Base-by-base conservation (phyloP, 2,329 filamentous ascomycete genomes). In the Pestalotiopsis sp. region DNA sequence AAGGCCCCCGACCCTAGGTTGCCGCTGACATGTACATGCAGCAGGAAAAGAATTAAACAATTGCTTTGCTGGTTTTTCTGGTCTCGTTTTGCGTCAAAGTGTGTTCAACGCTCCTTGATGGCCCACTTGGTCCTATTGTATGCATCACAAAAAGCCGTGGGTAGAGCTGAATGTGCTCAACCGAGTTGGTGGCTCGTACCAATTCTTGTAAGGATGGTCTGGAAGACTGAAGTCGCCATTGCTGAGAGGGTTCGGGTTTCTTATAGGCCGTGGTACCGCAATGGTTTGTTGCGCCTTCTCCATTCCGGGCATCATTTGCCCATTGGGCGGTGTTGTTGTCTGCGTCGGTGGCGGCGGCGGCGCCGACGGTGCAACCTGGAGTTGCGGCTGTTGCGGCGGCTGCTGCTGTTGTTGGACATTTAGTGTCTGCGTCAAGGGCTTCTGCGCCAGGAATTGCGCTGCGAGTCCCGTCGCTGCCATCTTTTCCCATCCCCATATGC, bases 181-280 rank as follows among this genome's bases (percentile, higher is more conserved):
- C 60, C 79, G 85, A 72, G 87, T 92, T 1, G 93, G 92, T 45
- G 92, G 91, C 71, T 94, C 90, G 74, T 95, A 97, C 80, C 91
- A 91, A 64, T 90, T 90, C 76, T 93, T 91, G 76, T 96, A 97
- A 1, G 94, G 93, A 79, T 95, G 93, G 71, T 93, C 91, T 3
- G 92, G 91, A 73, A 91, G 84, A 27, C 86, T 91, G 77, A 96
- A 96, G 76, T 96, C 92, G 1, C 92, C 93, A 27, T 88, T 89
- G 72, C 91, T 86, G 52, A 95, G 80, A 1, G 93, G 93, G 75
- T 95, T 95, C 5, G 91, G 78, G 20, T 64, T 70, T 13, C 83
- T 83, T 20, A 78, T 75, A 17, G 78, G 76, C 17, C 74, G 74
- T 25, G 76, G 76, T 31, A 75, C 75, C 23, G 74, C 73, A 59